A percentile compares a stretch with the other conserved stretches of the same genome.
Evolutionary conservation across 805 yeast species (phyloP).

Genomic region (Cyberlindnera mycetangii): DNA sequence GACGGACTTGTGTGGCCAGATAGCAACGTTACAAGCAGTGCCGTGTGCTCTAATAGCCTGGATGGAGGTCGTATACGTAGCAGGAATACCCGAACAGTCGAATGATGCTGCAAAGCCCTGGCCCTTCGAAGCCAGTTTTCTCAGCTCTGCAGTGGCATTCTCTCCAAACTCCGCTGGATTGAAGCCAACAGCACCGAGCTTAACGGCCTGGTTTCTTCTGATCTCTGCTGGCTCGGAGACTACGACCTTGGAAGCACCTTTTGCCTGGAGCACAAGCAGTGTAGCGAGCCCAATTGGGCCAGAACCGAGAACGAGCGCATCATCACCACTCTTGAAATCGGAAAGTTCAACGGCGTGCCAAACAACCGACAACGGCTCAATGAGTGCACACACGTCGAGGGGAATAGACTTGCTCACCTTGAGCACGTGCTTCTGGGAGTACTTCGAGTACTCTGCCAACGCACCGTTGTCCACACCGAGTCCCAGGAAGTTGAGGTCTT

Average conservation of each 20-base stretch:
- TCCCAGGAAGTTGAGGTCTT: constrained; percentile 42
- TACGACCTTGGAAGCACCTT: constrained; percentile 47
- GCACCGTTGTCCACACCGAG: constrained; percentile 50
- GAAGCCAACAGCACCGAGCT: constrained; percentile 43
- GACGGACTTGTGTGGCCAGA: constrained; percentile 46
- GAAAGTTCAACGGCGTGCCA: constrained; percentile 56
- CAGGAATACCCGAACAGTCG: constrained; percentile 52
- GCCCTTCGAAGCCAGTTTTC: constrained; percentile 35
- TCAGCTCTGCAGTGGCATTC: constrained; percentile 32
- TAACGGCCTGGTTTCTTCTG: constrained; percentile 58
- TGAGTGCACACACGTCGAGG: constrained; percentile 52
- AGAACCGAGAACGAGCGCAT: constrained; percentile 53
- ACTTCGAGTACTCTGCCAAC: constrained; percentile 42
- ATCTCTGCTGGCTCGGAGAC: constrained; percentile 58
- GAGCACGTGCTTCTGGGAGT: constrained; percentile 37
- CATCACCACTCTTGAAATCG: constrained; percentile 40
- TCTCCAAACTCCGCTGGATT: constrained; percentile 38
- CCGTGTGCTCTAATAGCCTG: constrained; percentile 41
- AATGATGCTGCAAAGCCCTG: constrained; percentile 49
- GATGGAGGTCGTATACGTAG: constrained; percentile 42
- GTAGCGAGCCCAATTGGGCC: constrained; percentile 65
- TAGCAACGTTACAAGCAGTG: constrained; percentile 45
- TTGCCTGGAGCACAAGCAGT: constrained; percentile 50
- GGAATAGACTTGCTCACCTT: constrained; percentile 40
- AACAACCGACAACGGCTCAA: constrained; percentile 55